Percentiles rank a stretch among this genome's conserved stretches.
Conservation (phyloP, 208 protist species). For the Borovskyia barvae region DNA sequence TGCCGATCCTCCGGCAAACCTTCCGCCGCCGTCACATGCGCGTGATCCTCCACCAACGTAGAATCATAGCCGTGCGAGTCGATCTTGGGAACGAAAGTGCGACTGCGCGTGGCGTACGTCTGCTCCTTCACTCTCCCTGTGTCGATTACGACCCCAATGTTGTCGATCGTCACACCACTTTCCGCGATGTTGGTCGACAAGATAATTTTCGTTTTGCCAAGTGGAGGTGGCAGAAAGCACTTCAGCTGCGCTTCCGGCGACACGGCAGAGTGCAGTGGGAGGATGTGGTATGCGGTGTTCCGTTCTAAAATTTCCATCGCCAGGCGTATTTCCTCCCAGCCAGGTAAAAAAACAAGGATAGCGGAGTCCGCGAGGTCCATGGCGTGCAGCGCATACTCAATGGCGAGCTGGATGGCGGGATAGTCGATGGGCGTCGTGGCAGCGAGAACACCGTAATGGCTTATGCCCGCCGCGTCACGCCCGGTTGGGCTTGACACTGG, state of each 20-base stretch:
- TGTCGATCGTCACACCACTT: constrained; percentile 99
- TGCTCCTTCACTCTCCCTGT: constrained; percentile 96
- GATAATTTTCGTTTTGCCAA: constrained; percentile 93
- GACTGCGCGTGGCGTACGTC: constrained; percentile 76
- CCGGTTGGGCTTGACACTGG: too few relatives aligned
- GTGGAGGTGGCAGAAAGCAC: constrained; percentile 95
- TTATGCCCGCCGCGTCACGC: background rate
- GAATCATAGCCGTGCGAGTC: constrained; percentile 41
- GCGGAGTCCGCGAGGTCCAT: constrained; percentile 70
- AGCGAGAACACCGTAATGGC: constrained; percentile 70
- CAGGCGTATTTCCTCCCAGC: constrained; percentile 90
- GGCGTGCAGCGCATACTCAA: constrained; percentile 76
- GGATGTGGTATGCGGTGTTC: constrained; percentile 63
- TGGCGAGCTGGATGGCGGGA: constrained; percentile 73
- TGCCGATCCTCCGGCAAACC: constrained; percentile 1
- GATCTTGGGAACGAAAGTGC: constrained; percentile 23
- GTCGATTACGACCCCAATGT: constrained; percentile 98
- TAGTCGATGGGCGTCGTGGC: constrained; percentile 74
- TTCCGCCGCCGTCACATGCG: background rate
- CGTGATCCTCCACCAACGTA: background rate
- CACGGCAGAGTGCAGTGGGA: constrained; percentile 92
- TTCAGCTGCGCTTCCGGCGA: constrained; percentile 95
- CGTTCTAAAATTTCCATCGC: constrained; percentile 77
- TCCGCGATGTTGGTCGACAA: constrained; percentile 99
- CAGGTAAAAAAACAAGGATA: constrained; percentile 92